Conservation (phyloP, 1,284 basidiomycete genomes). For the Ustilago trichophora region DNA sequence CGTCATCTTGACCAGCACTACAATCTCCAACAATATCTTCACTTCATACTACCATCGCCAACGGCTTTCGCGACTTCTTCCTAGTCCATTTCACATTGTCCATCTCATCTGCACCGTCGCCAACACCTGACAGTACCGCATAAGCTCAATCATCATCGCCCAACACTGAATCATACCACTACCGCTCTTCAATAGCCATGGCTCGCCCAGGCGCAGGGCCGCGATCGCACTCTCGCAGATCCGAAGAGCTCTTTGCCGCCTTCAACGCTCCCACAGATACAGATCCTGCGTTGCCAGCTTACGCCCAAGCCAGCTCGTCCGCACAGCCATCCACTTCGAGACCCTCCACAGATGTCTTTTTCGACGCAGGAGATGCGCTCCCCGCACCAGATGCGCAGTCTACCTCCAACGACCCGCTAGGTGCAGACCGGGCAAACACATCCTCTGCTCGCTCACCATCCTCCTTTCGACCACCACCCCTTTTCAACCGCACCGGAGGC, state of each 20-base stretch:
- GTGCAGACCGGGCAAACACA: slow-evolving; percentile 28
- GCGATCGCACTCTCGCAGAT: slow-evolving; percentile 24
- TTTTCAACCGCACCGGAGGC: background rate
- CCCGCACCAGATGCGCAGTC: slow-evolving; percentile 17
- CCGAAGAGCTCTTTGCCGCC: slow-evolving; percentile 37
- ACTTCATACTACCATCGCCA: no score
- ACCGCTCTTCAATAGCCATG: slow-evolving; percentile 10
- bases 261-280: slow-evolving; percentile 30
- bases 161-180: background rate
- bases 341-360: slow-evolving; percentile 48
- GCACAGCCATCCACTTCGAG: slow-evolving; percentile 4
- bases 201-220: slow-evolving; percentile 21
- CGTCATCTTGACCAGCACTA: no score
- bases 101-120: no score
- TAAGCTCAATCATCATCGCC: no score
- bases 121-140: no score
- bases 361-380: slow-evolving; percentile 58
- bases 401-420: slow-evolving; percentile 34
- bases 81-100: no score
- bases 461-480: slow-evolving; percentile 5
- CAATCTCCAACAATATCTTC: no score
- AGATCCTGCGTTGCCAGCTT: slow-evolving; percentile 28
- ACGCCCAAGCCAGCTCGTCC: slow-evolving; percentile 21
- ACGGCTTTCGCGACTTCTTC: no score
- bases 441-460: background rate